Evolutionary conservation across 345 rosid genomes (phyloP).

Genomic region (Populus pruinosa): DNA sequence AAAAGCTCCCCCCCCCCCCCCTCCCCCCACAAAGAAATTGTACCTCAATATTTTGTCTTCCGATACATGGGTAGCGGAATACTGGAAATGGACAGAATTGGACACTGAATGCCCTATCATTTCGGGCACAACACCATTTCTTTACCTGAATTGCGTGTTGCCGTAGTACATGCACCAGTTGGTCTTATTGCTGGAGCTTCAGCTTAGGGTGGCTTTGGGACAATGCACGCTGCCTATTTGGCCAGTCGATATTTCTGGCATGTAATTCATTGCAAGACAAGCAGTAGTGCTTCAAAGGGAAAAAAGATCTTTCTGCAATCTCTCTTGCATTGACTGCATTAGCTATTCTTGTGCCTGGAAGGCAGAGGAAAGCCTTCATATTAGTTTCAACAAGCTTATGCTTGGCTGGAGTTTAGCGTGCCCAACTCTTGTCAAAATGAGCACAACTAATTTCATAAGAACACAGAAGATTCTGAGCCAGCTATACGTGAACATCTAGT

Average conservation of each 20-base stretch:
- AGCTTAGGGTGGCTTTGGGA: constrained; percentile 70
- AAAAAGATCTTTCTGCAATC: constrained; percentile 41
- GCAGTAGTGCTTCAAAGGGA: constrained; percentile 66
- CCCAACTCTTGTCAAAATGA: constrained; percentile 52
- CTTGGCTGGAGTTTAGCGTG: constrained; percentile 60
- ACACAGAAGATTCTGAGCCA: constrained; percentile 63
- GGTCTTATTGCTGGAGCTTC: constrained; percentile 70
- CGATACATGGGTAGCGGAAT: constrained; percentile 91
- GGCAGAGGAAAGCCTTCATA: constrained; percentile 66
- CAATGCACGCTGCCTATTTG: constrained; percentile 75
- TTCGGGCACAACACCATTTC: constrained; percentile 72
- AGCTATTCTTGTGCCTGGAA: constrained; percentile 59
- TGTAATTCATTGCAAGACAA: constrained; percentile 77
- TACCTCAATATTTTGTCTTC: constrained; percentile 37
- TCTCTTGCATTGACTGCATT: constrained; percentile 45
- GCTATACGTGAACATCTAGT: neutral
- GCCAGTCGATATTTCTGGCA: constrained; percentile 78
- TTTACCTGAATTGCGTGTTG: constrained; percentile 62
- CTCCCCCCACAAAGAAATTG: constrained; percentile 31
- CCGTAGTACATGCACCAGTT: constrained; percentile 92
- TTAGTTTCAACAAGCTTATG: constrained; percentile 51
- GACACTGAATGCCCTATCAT: constrained; percentile 97
- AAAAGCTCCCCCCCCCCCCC: constrained; percentile 23
- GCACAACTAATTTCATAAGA: constrained; percentile 83
- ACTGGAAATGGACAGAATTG: constrained; percentile 91